These are phyloP conservation scores for Daedaleopsis sinensis DNA, from an alignment of 768 basidiomycete genomes.

Conservation along the genomic window DNA sequence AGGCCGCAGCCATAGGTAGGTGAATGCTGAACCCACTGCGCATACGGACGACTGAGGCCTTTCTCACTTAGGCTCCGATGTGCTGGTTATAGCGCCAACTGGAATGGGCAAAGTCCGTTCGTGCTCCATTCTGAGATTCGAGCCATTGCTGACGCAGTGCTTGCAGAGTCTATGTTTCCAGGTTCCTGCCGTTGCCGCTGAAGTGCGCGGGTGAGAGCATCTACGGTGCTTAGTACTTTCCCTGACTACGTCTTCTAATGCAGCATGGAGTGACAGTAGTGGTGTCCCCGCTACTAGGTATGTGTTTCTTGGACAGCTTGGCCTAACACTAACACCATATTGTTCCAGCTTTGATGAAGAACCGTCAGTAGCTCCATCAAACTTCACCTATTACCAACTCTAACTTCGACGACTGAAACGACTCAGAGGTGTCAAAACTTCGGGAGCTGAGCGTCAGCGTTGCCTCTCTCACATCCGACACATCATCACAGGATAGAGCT, in stretches of 20 bases:
- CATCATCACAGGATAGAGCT: constrained; percentile 51
- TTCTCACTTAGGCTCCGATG: constrained; percentile 56
- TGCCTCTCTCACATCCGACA: constrained; percentile 70
- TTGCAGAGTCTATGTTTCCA: constrained; percentile 83
- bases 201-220: constrained; percentile 40
- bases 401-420: neutral
- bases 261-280: constrained; percentile 75
- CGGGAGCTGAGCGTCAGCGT: constrained; percentile 57
- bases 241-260: neutral
- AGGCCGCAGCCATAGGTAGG: constrained; percentile 67
- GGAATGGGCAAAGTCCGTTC: constrained; percentile 83
- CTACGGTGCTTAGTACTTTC: no score
- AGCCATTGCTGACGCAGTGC: neutral
- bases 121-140: no score
- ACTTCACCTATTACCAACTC: neutral
- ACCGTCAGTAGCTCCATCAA: constrained; percentile 50
- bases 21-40: neutral
- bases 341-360: constrained; percentile 73
- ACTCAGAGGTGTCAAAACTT: constrained; percentile 65
- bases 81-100: constrained; percentile 82
- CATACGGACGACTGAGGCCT: neutral
- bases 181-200: constrained; percentile 70
- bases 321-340: neutral
- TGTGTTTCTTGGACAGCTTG: constrained; percentile 17
- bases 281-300: constrained; percentile 77